Percentiles rank a stretch among this genome's conserved stretches.
phyloP scores from a whole-genome alignment of 192 early-diverging fungal species.

The Podila verticillata region DNA sequence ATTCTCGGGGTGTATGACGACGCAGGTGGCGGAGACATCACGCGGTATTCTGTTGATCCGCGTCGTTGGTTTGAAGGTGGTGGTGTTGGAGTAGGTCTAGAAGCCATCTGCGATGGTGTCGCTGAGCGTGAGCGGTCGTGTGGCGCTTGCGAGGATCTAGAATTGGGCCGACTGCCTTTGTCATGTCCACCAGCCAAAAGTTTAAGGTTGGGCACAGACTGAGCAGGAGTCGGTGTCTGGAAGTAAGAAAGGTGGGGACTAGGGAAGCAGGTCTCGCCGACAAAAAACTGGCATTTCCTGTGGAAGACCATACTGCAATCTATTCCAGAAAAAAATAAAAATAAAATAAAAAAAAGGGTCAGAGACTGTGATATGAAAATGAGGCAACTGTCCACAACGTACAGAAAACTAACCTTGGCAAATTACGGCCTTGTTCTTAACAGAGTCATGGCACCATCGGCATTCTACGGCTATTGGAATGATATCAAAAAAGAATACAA shows the following conservation, averaged over 20 bases:
- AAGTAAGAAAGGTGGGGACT: slow-evolving; percentile 41
- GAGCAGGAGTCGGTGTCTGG: slow-evolving; percentile 21
- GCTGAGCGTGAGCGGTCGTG: slow-evolving; percentile 36
- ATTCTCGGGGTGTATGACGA: neutral
- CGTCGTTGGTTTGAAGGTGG: slow-evolving; percentile 19
- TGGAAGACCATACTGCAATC: slow-evolving; percentile 50
- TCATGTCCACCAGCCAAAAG: slow-evolving; percentile 15
- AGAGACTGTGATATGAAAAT: neutral
- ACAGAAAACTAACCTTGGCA: slow-evolving; percentile 59
- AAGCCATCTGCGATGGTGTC: slow-evolving; percentile 29
- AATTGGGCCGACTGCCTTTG: slow-evolving; percentile 28
- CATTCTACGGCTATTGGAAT: slow-evolving; percentile 57
- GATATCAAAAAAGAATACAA: neutral
- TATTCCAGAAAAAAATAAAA: too few relatives aligned
- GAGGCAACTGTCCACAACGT: too few relatives aligned
- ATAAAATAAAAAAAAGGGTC: neutral
- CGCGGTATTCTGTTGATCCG: slow-evolving; percentile 5
- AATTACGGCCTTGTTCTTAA: slow-evolving; percentile 59
- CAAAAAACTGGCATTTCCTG: slow-evolving; percentile 34
- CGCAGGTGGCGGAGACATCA: slow-evolving; percentile 2
- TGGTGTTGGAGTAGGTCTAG: slow-evolving; percentile 24
- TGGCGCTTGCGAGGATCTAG: slow-evolving; percentile 27
- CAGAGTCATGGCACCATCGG: slow-evolving; percentile 55
- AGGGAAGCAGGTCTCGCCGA: slow-evolving; percentile 49
- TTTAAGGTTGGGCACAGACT: slow-evolving; percentile 36